These are phyloP conservation scores for Agroathelia rolfsii DNA, from an alignment of 1,284 basidiomycete species.

Conservation along the genomic window DNA sequence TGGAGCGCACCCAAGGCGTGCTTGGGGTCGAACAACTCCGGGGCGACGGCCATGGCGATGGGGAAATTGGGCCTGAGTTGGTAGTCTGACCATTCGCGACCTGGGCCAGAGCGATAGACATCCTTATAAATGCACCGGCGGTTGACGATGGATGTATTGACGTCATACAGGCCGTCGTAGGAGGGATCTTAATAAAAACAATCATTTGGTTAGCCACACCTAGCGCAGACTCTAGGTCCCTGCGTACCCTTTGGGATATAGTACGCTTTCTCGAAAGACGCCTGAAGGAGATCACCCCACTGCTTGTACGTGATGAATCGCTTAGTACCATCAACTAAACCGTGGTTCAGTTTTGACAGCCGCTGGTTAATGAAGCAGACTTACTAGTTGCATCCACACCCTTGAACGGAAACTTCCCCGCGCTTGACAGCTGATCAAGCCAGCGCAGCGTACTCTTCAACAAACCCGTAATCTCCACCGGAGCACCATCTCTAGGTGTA, in stretches of 20 bases:
- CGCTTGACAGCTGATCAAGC: slow-evolving; percentile 60
- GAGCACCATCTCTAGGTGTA: slow-evolving; percentile 91
- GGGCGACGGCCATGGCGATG: slow-evolving; percentile 95
- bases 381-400: slow-evolving; percentile 76
- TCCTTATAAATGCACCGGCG: slow-evolving; percentile 98
- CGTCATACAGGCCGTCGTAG: slow-evolving; percentile 64
- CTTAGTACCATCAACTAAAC: slow-evolving; percentile 61
- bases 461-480: slow-evolving; percentile 91
- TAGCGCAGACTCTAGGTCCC: too few species aligned
- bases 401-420: slow-evolving; percentile 80
- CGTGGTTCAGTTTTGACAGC: slow-evolving; percentile 8
- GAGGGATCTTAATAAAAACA: slow-evolving; percentile 39
- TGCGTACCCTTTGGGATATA: slow-evolving; percentile 83
- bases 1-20: slow-evolving; percentile 74
- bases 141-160: slow-evolving; percentile 71
- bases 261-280: slow-evolving; percentile 84
- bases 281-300: slow-evolving; percentile 81
- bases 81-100: slow-evolving; percentile 93
- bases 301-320: slow-evolving; percentile 80
- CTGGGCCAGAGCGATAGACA: slow-evolving; percentile 80
- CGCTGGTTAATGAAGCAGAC: slow-evolving; percentile 22
- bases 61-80: slow-evolving; percentile 90
- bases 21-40: slow-evolving; percentile 81
- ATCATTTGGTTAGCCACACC: slow-evolving; percentile 6
- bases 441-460: slow-evolving; percentile 89